Evolutionary conservation across 352 stramenopile species (phyloP).

Genomic region (Pythium periplocum): DNA sequence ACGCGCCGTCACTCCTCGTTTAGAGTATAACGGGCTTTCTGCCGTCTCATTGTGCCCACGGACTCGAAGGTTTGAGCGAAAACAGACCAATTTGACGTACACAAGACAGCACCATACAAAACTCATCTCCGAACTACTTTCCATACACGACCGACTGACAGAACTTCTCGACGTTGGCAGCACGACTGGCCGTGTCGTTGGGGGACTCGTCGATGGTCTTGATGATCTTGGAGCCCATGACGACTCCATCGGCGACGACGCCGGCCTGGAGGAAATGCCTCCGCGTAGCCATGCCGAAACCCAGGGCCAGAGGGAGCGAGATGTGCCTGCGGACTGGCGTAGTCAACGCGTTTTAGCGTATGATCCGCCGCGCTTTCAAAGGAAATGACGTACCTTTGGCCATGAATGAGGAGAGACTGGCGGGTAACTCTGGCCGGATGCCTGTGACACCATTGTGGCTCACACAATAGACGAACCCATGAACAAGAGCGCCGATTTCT

Average conservation of each 20-base stretch:
- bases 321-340: constrained; percentile 68
- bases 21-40: too few relatives aligned
- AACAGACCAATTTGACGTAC: too few relatives aligned
- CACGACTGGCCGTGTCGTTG: constrained; percentile 49
- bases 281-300: constrained; percentile 95
- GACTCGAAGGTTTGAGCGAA: too few relatives aligned
- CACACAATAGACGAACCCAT: constrained; percentile 85
- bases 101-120: too few relatives aligned
- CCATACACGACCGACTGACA: constrained; percentile 65
- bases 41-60: too few relatives aligned
- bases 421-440: constrained; percentile 82
- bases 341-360: constrained; percentile 4
- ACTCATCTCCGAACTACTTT: constrained; percentile 1
- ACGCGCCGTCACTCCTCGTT: too few relatives aligned
- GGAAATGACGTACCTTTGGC: constrained; percentile 48
- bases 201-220: constrained; percentile 74
- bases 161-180: constrained; percentile 69
- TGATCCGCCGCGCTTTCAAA: background rate
- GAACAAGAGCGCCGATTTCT: constrained; percentile 58
- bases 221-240: constrained; percentile 87
- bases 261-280: constrained; percentile 91
- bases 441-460: constrained; percentile 93
- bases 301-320: constrained; percentile 91
- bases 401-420: constrained; percentile 94
- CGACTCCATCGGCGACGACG: constrained; percentile 86